Evolutionary conservation across 352 stramenopile species (phyloP), one percentile per base, ranked within the genome.

Genomic region (Halophytophthora batemanensis): DNA sequence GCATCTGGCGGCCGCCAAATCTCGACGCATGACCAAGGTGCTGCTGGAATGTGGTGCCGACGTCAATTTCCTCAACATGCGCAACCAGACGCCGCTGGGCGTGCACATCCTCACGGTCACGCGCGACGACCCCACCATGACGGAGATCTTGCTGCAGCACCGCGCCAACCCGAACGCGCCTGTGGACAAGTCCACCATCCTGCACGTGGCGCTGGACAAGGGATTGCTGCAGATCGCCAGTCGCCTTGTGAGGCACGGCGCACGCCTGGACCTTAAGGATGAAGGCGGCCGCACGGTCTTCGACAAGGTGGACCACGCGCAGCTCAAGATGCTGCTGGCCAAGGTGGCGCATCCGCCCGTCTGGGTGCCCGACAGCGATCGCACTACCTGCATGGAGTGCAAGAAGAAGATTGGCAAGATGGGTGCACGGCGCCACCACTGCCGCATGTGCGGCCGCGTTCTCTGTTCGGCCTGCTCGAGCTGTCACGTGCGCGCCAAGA

Each of bases 371-470:
- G 75, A 88, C 35, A 57, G 70, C 40, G 59, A 82, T 43, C 71
- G 75, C 25, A 87, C 85, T 54, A 64, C 71, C 10, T 85, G 71
- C 47, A 82, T 72, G 45, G 73, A 82, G 45, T 90, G 79, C 40
- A 76, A 86, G 47, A 88, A 86, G 59, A 85, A 71, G 46, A 86
- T 90, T 38, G 61, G 74, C 1, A 67, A 85, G 40, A 55, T 88
- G 28, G 73, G 77, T 25, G 66, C 73, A 25, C 75, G 82, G 19
- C 78, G 81, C 2, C 81, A 91, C 47, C 76, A 88, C 54, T 90
- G 81, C 40, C 81, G 81, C 15, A 85, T 87, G 76, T 91, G 81
- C 18, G 81, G 78, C 14, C 76, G 89, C 48, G 78, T 87, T 44
- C 82, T 89, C 57, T 89, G 78, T 45, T 74, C 68, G 15, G 66